Evolutionary conservation across 2,329 filamentous ascomycete genomes (phyloP), one percentile per base, ranked within the genome.

Genomic region (Chalaropsis thielavioides): DNA sequence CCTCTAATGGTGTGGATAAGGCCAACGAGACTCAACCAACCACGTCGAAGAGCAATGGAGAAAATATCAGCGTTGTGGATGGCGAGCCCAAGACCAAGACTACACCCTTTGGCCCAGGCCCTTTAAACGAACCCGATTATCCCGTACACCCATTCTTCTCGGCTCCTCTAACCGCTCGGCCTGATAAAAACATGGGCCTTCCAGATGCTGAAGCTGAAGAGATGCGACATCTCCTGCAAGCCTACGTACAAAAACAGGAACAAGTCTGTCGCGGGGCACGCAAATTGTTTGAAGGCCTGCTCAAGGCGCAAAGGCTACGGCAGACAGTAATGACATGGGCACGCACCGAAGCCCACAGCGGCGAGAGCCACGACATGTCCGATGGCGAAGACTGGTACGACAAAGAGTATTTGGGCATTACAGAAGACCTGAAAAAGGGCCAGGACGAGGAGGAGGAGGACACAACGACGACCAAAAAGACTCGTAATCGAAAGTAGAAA

Each of bases 301-400:
- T 91, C 68, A 82, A 83, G 70, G 88, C 88, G 1, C 85, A 92
- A 69, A 81, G 88, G 56, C 80, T 88, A 73, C 81, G 89, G 35
- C 84, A 83, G 70, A 81, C 84, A 22, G 88, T 94, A 2, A 80
- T 87, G 72, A 82, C 83, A 69, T 91, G 88, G 86, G 81, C 85
- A 69, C 90, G 90, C 72, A 86, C 89, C 1, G 89, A 92, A 75
- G 88, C 81, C 24, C 89, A 92, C 71, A 79, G 78, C 63, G 83
- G 84, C 1, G 72, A 77, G 19, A 83, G 85, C 72, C 74, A 85
- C 61, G 88, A 92, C 73, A 85, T 94, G 85, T 91, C 87, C 62
- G 90, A 95, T 72, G 89, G 89, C 11, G 90, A 95, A 76, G 90
- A 95, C 72, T 95, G 89, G 88, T 92, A 91, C 72, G 90, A 95